A percentile compares a stretch with the other conserved stretches of the same genome.
Evolutionary conservation across 2,329 filamentous ascomycete species (phyloP).

Genomic region (Fusarium sp.): DNA sequence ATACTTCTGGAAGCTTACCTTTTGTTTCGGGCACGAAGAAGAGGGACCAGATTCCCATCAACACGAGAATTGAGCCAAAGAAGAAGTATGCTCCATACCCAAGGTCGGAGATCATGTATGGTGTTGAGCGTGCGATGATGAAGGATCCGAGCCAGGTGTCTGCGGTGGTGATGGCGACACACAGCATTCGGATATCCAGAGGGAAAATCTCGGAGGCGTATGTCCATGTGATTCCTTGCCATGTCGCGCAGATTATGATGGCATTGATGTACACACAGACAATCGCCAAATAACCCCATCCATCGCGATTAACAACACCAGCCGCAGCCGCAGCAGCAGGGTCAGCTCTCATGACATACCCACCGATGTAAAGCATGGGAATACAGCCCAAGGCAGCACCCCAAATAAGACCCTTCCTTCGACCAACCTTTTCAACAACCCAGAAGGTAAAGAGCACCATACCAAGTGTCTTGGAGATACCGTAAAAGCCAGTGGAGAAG

Average conservation of each 20-base stretch:
- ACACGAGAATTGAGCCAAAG: conserved; percentile 59
- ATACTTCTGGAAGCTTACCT: conserved; percentile 45
- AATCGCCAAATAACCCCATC: conserved; percentile 58
- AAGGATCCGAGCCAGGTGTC: conserved; percentile 55
- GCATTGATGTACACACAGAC: conserved; percentile 58
- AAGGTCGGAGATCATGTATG: conserved; percentile 55
- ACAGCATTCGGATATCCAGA: conserved; percentile 51
- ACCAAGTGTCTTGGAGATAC: conserved; percentile 52
- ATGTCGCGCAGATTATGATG: conserved; percentile 53
- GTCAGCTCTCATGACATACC: conserved; percentile 50
- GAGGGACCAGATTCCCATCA: conserved; percentile 59
- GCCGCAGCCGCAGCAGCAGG: conserved; percentile 54
- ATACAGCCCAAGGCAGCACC: conserved; percentile 52
- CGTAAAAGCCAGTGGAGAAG: conserved; percentile 56
- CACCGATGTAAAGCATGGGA: conserved; percentile 55
- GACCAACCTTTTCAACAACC: conserved; percentile 60
- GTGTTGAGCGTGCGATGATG: conserved; percentile 53
- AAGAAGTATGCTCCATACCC: conserved; percentile 65
- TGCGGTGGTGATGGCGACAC: conserved; percentile 50
- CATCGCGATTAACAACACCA: conserved; percentile 57
- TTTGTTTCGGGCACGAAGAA: conserved; percentile 66
- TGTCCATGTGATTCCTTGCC: conserved; percentile 58
- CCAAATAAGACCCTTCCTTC: conserved; percentile 60
- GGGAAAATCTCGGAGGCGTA: conserved; percentile 62
- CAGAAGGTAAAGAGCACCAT: conserved; percentile 56